Conservation (phyloP, 805 yeast genomes). For the Torulaspora quercuum region DNA sequence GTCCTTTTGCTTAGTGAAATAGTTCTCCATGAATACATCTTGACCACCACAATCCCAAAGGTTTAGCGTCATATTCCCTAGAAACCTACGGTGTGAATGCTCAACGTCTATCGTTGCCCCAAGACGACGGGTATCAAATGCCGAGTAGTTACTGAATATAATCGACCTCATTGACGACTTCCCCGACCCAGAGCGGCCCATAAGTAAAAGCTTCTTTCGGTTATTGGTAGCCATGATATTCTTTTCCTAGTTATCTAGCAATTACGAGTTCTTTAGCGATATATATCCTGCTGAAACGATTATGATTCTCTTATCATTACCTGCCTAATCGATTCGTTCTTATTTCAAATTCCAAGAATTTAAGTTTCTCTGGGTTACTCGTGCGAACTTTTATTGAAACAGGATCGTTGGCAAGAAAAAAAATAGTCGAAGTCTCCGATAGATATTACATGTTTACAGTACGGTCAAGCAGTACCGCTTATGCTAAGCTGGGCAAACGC, state of each 20-base stretch:
- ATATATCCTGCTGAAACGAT: no score
- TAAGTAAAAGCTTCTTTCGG: conserved; percentile 60
- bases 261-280: no score
- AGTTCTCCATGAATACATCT: conserved; percentile 93
- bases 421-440: no score
- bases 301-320: no score
- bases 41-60: conserved; percentile 99
- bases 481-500: not conserved
- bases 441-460: no score
- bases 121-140: conserved; percentile 88
- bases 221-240: conserved; percentile 34
- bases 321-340: no score
- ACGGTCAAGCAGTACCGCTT: not conserved
- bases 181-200: conserved; percentile 96
- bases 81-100: conserved; percentile 86
- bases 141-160: conserved; percentile 92
- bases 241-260: conserved; percentile 4
- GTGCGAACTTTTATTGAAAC: no score
- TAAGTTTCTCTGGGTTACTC: no score
- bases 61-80: conserved; percentile 92
- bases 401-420: no score
- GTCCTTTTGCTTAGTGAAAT: conserved; percentile 80
- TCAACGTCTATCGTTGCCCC: conserved; percentile 99
- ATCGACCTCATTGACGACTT: conserved; percentile 97
- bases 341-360: no score